These are phyloP conservation scores for Aspergillus tubingensis DNA, from an alignment of 2,329 filamentous ascomycete species.

Conservation along the genomic window DNA sequence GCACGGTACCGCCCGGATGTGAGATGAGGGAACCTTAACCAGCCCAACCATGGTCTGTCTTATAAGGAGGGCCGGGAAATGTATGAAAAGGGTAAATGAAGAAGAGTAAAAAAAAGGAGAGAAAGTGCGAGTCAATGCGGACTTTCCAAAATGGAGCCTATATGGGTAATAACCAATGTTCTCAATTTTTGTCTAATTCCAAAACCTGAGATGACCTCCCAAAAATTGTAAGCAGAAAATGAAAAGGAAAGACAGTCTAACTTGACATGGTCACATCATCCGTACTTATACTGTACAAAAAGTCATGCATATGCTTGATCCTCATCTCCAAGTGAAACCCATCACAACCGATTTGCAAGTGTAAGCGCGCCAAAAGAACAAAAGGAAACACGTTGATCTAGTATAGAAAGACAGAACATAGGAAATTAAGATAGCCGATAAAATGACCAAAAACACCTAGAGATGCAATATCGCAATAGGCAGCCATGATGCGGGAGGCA, in stretches of 20 bases:
- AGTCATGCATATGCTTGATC: slow-evolving; percentile 13
- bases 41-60: slow-evolving; percentile 3
- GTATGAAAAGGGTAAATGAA: neutral
- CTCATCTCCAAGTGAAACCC: neutral
- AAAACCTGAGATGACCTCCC: neutral
- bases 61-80: neutral
- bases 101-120: neutral
- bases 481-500: neutral
- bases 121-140: neutral
- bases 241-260: slow-evolving; percentile 17
- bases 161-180: neutral
- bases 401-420: slow-evolving; percentile 4
- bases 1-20: neutral
- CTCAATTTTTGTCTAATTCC: slow-evolving; percentile 1
- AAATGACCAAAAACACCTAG: slow-evolving; percentile 19
- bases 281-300: slow-evolving; percentile 26
- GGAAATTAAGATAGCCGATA: slow-evolving; percentile 6
- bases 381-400: slow-evolving; percentile 7
- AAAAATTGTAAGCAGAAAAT: neutral
- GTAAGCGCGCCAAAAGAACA: slow-evolving; percentile 16
- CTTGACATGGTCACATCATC: slow-evolving; percentile 24
- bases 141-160: neutral
- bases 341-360: slow-evolving; percentile 13
- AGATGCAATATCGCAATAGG: slow-evolving; percentile 17
- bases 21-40: slow-evolving; percentile 7